These are phyloP conservation scores for Melastoma malabathricum DNA, from an alignment of 345 rosid species.

Conservation along the genomic window DNA sequence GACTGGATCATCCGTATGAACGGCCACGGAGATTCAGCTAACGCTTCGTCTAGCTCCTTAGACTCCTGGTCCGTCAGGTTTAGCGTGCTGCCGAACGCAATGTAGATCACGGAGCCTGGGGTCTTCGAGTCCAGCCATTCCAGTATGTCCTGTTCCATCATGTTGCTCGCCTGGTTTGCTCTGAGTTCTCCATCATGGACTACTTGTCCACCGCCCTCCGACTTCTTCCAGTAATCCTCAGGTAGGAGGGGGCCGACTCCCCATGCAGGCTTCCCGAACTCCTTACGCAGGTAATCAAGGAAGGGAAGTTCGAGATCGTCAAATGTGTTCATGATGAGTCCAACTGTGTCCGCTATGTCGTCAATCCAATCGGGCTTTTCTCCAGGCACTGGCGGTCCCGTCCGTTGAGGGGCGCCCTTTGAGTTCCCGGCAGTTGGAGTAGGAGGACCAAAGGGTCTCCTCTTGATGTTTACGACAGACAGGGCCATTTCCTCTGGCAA, in stretches of 20 bases:
- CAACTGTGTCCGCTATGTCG: slow-evolving; percentile 2
- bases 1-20: slow-evolving; percentile 22
- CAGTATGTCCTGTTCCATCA: slow-evolving; percentile 18
- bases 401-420: slow-evolving; percentile 11
- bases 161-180: slow-evolving; percentile 12
- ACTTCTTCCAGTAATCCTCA: too few species aligned
- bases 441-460: slow-evolving; percentile 9
- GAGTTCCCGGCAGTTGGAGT: slow-evolving; percentile 22
- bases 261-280: slow-evolving; percentile 23
- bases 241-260: slow-evolving; percentile 34
- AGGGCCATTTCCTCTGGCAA: slow-evolving; percentile 31
- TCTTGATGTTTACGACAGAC: slow-evolving; percentile 13
- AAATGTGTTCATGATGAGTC: slow-evolving; percentile 19
- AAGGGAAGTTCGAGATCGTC: slow-evolving; percentile 23
- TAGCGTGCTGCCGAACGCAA: slow-evolving; percentile 27
- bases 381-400: slow-evolving; percentile 16
- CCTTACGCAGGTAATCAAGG: slow-evolving; percentile 12
- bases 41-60: slow-evolving; percentile 11
- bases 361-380: slow-evolving; percentile 6
- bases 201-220: slow-evolving; percentile 8
- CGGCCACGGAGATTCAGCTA: slow-evolving; percentile 8
- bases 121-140: slow-evolving; percentile 28
- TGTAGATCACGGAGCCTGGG: slow-evolving; percentile 20
- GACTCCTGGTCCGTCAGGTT: slow-evolving; percentile 19
- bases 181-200: slow-evolving; percentile 13